phyloP scores from a whole-genome alignment of 305 asterid genomes.

The Solanum hybrid region DNA sequence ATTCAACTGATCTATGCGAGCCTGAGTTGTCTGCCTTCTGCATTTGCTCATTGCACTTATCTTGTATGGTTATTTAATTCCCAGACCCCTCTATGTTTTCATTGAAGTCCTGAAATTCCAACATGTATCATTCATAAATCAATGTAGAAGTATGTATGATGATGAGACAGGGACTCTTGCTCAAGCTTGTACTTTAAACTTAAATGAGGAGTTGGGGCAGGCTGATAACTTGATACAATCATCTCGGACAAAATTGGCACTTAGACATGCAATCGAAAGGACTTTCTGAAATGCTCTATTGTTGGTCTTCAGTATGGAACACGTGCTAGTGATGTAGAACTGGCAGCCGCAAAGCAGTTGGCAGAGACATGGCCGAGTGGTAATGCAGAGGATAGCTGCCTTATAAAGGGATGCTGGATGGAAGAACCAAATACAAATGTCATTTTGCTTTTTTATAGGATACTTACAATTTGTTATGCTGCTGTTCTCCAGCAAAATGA shows the following conservation, averaged over 20 bases:
- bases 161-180: conserved; percentile 81
- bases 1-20: conserved; percentile 37
- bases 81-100: conserved; percentile 84
- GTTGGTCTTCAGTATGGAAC: conserved; percentile 73
- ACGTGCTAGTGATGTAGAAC: conserved; percentile 72
- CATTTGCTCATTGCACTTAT: conserved; percentile 83
- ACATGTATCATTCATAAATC: conserved; percentile 76
- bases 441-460: conserved; percentile 55
- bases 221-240: conserved; percentile 83
- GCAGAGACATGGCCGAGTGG: conserved; percentile 64
- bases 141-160: conserved; percentile 68
- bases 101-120: conserved; percentile 84
- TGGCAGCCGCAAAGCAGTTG: conserved; percentile 80
- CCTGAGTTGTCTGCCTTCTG: conserved; percentile 51
- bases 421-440: conserved; percentile 49
- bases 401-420: conserved; percentile 70
- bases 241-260: conserved; percentile 97
- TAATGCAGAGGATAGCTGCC: conserved; percentile 74
- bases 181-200: conserved; percentile 77
- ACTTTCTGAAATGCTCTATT: conserved; percentile 83
- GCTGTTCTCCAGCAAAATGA: conserved; percentile 77
- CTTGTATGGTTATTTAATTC: conserved; percentile 77
- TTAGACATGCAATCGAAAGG: conserved; percentile 93
- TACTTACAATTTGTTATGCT: conserved; percentile 79
- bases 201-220: conserved; percentile 89